Conservation (phyloP, 1,284 basidiomycete genomes). For the Uromyces viciae-fabae region DNA sequence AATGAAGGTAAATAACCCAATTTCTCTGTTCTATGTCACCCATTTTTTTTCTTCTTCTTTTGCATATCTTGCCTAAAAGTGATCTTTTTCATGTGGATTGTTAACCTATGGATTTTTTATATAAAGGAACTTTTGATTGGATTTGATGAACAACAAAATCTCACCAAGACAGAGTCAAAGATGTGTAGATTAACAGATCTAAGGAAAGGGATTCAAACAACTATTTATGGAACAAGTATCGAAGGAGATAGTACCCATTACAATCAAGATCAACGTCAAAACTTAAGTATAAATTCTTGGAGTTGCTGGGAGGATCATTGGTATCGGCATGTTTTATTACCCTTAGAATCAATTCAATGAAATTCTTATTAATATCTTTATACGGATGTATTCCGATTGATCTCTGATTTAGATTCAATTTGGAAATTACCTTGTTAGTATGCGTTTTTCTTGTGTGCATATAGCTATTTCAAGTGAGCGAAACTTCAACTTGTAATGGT, state of each 20-base stretch:
- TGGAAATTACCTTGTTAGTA: no score
- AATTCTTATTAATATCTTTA: no score
- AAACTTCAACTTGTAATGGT: no score
- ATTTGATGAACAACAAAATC: not conserved
- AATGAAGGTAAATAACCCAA: constrained; percentile 63
- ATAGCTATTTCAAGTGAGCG: no score
- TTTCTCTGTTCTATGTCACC: not conserved
- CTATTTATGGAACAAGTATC: constrained; percentile 3
- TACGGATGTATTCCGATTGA: no score
- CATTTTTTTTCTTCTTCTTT: not conserved
- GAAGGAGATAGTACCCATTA: not conserved
- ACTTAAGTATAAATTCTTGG: constrained; percentile 2
- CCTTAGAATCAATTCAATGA: no score
- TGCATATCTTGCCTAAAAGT: not conserved
- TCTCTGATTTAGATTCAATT: no score
- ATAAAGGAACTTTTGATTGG: constrained; percentile 15
- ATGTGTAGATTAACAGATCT: not conserved
- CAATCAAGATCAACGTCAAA: not conserved
- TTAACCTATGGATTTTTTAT: not conserved
- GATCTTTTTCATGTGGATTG: not conserved
- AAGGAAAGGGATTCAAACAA: constrained; percentile 1
- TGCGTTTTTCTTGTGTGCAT: no score
- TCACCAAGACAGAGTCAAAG: not conserved
- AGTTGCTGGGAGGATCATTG: constrained; percentile 36
- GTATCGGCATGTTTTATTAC: constrained; percentile 7